These are phyloP conservation scores for Phytophthora constricta DNA, from an alignment of 352 stramenopile genomes.

Conservation along the genomic window DNA sequence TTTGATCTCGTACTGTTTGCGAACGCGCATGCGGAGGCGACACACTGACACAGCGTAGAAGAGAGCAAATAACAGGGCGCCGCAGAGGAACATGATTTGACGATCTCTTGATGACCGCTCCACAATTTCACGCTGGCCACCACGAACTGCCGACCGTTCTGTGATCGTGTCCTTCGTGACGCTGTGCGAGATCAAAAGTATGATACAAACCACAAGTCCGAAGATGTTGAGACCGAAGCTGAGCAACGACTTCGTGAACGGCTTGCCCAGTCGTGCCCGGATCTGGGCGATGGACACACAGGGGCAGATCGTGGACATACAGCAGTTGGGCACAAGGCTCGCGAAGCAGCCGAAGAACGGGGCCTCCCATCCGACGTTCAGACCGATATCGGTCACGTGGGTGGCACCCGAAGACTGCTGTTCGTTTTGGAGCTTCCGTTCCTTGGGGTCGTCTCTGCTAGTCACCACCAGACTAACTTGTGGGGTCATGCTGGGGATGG, in stretches of 20 bases:
- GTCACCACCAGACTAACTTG: constrained; percentile 23
- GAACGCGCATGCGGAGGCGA: constrained; percentile 38
- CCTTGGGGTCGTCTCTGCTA: constrained; percentile 10
- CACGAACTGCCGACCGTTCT: not conserved
- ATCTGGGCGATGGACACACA: constrained; percentile 52
- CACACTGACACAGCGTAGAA: constrained; percentile 36
- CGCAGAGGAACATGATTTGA: constrained; percentile 30
- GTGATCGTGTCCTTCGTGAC: constrained; percentile 12
- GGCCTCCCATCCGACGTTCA: constrained; percentile 31
- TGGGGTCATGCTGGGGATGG: constrained; percentile 24
- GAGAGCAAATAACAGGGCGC: constrained; percentile 24
- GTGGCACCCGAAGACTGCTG: constrained; percentile 19
- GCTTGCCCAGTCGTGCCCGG: constrained; percentile 34
- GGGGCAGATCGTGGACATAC: constrained; percentile 45
- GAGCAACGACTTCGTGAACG: constrained; percentile 34
- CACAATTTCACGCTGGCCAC: not conserved
- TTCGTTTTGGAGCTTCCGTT: constrained; percentile 21
- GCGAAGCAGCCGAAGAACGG: constrained; percentile 49
- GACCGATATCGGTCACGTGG: constrained; percentile 27
- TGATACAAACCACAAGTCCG: constrained; percentile 36
- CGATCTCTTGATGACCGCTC: constrained; percentile 15
- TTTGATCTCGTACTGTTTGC: constrained; percentile 51
- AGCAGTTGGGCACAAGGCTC: constrained; percentile 49
- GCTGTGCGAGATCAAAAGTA: constrained; percentile 37
- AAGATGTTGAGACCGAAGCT: constrained; percentile 39